These are phyloP conservation scores for Cornus kousa DNA, from an alignment of 148 eudicot genomes.

Conservation along the genomic window DNA sequence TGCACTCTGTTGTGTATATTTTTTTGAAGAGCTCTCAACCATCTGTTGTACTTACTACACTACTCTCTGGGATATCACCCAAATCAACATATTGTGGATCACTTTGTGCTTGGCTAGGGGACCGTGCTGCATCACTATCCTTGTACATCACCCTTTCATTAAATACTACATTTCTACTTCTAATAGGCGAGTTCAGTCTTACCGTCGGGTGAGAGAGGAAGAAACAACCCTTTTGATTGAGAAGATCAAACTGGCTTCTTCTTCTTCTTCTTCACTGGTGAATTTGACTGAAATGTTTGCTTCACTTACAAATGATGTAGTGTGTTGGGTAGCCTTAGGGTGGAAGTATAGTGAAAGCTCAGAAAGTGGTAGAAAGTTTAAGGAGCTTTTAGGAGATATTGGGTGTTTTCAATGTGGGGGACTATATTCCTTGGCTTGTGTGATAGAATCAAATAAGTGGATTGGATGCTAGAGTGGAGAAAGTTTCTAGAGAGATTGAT, in stretches of 20 bases:
- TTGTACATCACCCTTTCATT: too few relatives aligned
- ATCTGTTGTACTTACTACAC: too few relatives aligned
- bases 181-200: background rate
- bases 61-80: too few relatives aligned
- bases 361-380: too few relatives aligned
- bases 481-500: constrained; percentile 1
- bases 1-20: too few relatives aligned
- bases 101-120: too few relatives aligned
- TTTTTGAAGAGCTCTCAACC: too few relatives aligned
- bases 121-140: too few relatives aligned
- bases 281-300: constrained; percentile 1
- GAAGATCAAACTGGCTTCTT: background rate
- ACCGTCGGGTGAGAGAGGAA: background rate
- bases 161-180: too few relatives aligned
- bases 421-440: background rate
- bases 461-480: background rate
- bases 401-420: constrained; percentile 1
- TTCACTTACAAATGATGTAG: background rate
- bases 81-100: too few relatives aligned
- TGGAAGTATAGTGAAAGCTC: background rate
- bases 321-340: constrained; percentile 1
- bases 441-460: constrained; percentile 4
- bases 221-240: background rate
- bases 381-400: background rate
- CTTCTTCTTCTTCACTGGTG: background rate